These are phyloP conservation scores for Emergomyces pasteurianus DNA, from an alignment of 2,329 filamentous ascomycete genomes.

Conservation along the genomic window DNA sequence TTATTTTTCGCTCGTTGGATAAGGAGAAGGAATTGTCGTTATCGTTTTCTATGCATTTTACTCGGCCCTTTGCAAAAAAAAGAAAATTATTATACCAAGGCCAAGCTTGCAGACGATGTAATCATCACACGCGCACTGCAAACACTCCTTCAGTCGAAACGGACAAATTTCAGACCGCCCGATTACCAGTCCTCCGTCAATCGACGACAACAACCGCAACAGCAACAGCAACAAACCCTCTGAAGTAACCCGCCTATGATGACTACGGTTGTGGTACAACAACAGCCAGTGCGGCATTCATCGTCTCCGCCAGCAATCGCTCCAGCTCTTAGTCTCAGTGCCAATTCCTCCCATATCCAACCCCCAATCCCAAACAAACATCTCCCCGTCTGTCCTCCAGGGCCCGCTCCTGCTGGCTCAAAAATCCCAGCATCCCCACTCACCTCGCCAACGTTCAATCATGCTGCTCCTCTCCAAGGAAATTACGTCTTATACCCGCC, in stretches of 20 bases:
- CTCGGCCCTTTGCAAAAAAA: not conserved
- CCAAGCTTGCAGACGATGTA: not conserved
- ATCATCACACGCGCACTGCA: not conserved
- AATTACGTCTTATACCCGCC: conserved; percentile 67
- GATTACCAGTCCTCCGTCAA: not conserved
- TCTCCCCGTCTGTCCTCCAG: conserved; percentile 76
- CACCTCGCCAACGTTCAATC: conserved; percentile 51
- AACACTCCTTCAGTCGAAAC: not conserved
- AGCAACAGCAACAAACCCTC: not conserved
- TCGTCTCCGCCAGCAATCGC: conserved; percentile 39
- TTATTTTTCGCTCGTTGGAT: not conserved
- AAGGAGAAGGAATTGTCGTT: not conserved
- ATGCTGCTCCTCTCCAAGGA: conserved; percentile 42
- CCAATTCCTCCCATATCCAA: conserved; percentile 39
- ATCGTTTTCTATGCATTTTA: not conserved
- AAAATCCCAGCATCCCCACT: conserved; percentile 47
- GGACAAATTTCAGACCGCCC: conserved; percentile 2
- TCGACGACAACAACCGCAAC: not conserved
- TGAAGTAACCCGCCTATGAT: conserved; percentile 27
- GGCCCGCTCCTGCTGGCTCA: conserved; percentile 41
- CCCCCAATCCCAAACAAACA: conserved; percentile 76
- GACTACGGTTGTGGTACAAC: conserved; percentile 37
- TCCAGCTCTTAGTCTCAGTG: conserved; percentile 47
- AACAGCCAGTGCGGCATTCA: conserved; percentile 34
- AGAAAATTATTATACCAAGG: not conserved